These are phyloP conservation scores for Plasmodium malariae DNA, from an alignment of 169 alveolate genomes.

Conservation along the genomic window DNA sequence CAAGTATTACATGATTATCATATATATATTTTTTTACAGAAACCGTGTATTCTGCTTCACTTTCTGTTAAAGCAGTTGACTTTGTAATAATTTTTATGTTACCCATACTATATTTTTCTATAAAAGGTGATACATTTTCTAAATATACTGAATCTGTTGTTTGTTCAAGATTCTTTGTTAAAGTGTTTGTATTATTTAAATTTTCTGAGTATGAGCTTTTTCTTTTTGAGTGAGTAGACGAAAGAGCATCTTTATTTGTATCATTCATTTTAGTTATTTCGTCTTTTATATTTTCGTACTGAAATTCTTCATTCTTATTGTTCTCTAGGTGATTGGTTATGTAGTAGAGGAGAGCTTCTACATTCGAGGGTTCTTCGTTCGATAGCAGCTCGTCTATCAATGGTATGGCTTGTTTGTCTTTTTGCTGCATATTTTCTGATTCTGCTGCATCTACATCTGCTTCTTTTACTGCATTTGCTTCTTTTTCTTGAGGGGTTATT, in stretches of 20 bases:
- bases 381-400: slow-evolving; percentile 11
- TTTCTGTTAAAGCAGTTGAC: slow-evolving; percentile 85
- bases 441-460: slow-evolving; percentile 64
- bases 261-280: slow-evolving; percentile 13
- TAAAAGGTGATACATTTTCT: slow-evolving; percentile 24
- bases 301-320: slow-evolving; percentile 11
- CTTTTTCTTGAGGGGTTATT: too few relatives aligned
- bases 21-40: slow-evolving; percentile 78
- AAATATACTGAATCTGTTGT: slow-evolving; percentile 1
- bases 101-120: slow-evolving; percentile 43
- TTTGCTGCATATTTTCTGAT: slow-evolving; percentile 15
- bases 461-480: slow-evolving; percentile 15
- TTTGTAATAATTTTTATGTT: slow-evolving; percentile 64
- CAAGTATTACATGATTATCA: slow-evolving; percentile 79
- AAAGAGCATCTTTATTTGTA: not conserved
- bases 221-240: slow-evolving; percentile 12
- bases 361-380: not conserved
- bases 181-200: slow-evolving; percentile 5
- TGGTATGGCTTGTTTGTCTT: not conserved
- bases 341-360: slow-evolving; percentile 13
- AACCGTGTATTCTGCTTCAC: slow-evolving; percentile 89
- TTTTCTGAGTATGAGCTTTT: slow-evolving; percentile 26
- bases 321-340: slow-evolving; percentile 41
- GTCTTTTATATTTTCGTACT: slow-evolving; percentile 16
- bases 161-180: slow-evolving; percentile 18